Percentiles rank a stretch among this genome's conserved stretches.
Conservation (phyloP, 1,284 basidiomycete species). For the Sutorius eximius region DNA sequence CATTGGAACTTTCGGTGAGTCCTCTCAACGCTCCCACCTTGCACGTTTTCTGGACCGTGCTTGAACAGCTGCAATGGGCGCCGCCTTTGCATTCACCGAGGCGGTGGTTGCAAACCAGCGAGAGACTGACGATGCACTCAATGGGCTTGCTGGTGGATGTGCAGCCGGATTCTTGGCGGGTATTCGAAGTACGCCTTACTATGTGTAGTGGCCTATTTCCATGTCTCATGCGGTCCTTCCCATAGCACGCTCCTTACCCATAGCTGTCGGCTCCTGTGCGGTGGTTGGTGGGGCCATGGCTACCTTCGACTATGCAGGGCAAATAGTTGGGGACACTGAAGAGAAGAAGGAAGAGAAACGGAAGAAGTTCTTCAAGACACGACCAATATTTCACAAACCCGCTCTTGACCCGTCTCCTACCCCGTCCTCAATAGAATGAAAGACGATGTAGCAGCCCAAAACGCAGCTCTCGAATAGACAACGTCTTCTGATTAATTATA, state of each 20-base stretch:
- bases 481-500: background rate
- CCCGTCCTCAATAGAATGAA: constrained; percentile 27
- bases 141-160: constrained; percentile 87
- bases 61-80: constrained; percentile 83
- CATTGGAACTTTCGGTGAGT: constrained; percentile 84
- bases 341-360: constrained; percentile 59
- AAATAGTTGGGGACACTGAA: constrained; percentile 47
- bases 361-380: constrained; percentile 70
- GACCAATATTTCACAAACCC: constrained; percentile 37
- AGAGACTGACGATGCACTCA: constrained; percentile 79
- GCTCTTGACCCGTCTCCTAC: constrained; percentile 25
- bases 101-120: constrained; percentile 80
- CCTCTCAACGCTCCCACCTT: constrained; percentile 76
- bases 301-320: constrained; percentile 81
- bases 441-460: constrained; percentile 7
- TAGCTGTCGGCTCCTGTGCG: constrained; percentile 80
- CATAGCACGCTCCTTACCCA: constrained; percentile 80
- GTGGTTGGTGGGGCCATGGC: constrained; percentile 82
- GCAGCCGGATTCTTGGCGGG: constrained; percentile 92
- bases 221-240: constrained; percentile 5
- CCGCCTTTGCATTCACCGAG: constrained; percentile 83
- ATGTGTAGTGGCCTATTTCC: background rate
- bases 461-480: constrained; percentile 17
- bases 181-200: constrained; percentile 59
- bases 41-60: constrained; percentile 61